These are phyloP conservation scores for Gastrodia elata DNA, from an alignment of 106 monocot genomes.

Conservation along the genomic window DNA sequence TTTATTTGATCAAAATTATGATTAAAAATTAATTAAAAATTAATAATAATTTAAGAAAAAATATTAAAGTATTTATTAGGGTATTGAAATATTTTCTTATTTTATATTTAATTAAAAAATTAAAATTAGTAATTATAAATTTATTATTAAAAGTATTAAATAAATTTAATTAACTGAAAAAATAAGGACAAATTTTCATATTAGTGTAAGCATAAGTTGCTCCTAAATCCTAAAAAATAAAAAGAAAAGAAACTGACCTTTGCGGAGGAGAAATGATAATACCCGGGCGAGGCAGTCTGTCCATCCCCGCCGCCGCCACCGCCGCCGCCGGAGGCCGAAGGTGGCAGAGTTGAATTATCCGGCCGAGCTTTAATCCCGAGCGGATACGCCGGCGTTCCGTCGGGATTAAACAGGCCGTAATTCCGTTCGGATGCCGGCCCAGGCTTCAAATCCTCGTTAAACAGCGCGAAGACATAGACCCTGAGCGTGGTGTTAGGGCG, in stretches of 20 bases:
- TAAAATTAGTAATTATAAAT: not conserved
- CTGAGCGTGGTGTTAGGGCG: conserved; percentile 7
- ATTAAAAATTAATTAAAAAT: too few species aligned
- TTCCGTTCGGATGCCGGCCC: conserved; percentile 21
- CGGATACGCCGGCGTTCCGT: conserved; percentile 19
- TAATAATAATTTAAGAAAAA: too few species aligned
- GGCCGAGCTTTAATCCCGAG: conserved; percentile 5
- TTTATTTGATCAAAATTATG: too few species aligned
- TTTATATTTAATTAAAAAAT: not conserved
- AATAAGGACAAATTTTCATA: too few species aligned
- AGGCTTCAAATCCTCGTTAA: conserved; percentile 21
- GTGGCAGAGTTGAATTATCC: conserved; percentile 5
- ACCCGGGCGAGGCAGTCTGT: not conserved
- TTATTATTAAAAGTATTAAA: too few species aligned
- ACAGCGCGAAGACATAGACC: conserved; percentile 21
- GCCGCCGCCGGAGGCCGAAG: not conserved
- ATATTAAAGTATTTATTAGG: too few species aligned
- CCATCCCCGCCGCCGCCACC: not conserved
- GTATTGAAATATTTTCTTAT: too few species aligned
- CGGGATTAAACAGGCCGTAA: conserved; percentile 24
- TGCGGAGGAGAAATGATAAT: conserved; percentile 1
- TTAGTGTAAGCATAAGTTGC: too few species aligned
- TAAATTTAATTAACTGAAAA: too few species aligned
- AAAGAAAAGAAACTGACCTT: not conserved
- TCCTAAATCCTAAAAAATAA: not conserved